Percentiles rank a stretch among this genome's conserved stretches.
These are phyloP conservation scores for Stentor roeselii DNA, from an alignment of 73 alveolate genomes.

Conservation along the genomic window DNA sequence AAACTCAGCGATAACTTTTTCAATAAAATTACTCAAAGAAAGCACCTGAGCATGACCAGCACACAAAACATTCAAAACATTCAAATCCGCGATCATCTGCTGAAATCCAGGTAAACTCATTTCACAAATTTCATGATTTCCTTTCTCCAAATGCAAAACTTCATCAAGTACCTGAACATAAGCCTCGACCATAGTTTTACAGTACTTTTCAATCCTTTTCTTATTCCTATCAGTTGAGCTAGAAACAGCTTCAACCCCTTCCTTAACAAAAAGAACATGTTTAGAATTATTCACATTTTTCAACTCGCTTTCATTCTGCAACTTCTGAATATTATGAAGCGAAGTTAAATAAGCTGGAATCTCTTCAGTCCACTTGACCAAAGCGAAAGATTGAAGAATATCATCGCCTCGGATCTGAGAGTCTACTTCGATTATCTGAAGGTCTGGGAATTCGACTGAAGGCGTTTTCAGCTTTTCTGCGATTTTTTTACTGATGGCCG, in stretches of 20 bases:
- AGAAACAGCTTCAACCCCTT: conserved; percentile 17
- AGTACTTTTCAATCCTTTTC: background rate
- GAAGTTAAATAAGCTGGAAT: conserved; percentile 9
- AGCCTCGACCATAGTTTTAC: background rate
- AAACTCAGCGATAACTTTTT: background rate
- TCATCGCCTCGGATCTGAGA: background rate
- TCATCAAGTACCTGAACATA: background rate
- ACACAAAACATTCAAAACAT: background rate
- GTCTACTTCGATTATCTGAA: background rate
- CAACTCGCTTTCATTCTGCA: background rate
- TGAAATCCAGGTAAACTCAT: background rate
- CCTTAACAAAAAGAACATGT: background rate
- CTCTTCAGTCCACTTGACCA: conserved; percentile 2
- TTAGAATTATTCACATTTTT: background rate
- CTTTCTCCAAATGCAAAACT: background rate
- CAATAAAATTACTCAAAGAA: background rate
- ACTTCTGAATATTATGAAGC: background rate
- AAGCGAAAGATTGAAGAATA: background rate
- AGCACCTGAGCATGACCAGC: background rate
- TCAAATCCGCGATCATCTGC: conserved; percentile 3
- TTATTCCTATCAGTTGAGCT: conserved; percentile 9
- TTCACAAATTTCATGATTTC: background rate
- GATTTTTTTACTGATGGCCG: background rate
- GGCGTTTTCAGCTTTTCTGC: background rate
- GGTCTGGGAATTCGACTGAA: background rate